A percentile compares a stretch with the other conserved stretches of the same genome.
phyloP scores from a whole-genome alignment of 1,284 basidiomycete species.

The Melampsora abietis-canadensis region DNA sequence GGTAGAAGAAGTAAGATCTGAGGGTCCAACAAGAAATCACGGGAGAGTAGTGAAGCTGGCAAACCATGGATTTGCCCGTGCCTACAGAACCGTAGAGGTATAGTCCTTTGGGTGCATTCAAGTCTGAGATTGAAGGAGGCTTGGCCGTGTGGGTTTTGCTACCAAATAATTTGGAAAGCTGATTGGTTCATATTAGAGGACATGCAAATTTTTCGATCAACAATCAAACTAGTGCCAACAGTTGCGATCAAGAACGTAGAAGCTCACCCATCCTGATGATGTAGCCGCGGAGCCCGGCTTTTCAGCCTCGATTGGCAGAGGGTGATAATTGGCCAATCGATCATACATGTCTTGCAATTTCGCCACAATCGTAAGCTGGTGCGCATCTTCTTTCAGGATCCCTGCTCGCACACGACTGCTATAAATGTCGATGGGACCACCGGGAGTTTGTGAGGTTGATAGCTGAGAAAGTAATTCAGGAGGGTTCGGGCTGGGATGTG shows the following conservation, averaged over 20 bases:
- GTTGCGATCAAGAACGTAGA: no score
- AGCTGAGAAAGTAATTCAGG: constrained; percentile 51
- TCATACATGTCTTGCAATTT: constrained; percentile 77
- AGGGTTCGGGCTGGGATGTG: constrained; percentile 55
- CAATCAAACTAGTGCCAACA: no score
- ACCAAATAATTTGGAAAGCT: constrained; percentile 67
- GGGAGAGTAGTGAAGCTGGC: not conserved
- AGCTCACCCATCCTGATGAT: not conserved
- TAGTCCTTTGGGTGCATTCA: constrained; percentile 72
- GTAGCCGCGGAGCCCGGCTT: not conserved
- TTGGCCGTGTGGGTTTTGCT: constrained; percentile 54
- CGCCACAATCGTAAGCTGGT: constrained; percentile 79
- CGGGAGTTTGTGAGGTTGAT: not conserved
- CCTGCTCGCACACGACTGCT: constrained; percentile 69
- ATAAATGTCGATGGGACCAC: constrained; percentile 60
- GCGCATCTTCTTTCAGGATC: constrained; percentile 69
- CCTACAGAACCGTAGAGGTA: constrained; percentile 98
- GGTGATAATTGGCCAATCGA: constrained; percentile 68
- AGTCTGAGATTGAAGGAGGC: constrained; percentile 56
- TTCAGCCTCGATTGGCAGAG: constrained; percentile 59
- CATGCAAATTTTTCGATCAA: constrained; percentile 5
- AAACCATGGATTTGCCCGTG: constrained; percentile 63
- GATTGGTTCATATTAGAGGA: constrained; percentile 37
- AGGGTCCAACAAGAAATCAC: not conserved
- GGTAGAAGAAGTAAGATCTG: constrained; percentile 50